Conservation (phyloP, 2,329 filamentous ascomycete species). For the Pezicula carpinea region DNA sequence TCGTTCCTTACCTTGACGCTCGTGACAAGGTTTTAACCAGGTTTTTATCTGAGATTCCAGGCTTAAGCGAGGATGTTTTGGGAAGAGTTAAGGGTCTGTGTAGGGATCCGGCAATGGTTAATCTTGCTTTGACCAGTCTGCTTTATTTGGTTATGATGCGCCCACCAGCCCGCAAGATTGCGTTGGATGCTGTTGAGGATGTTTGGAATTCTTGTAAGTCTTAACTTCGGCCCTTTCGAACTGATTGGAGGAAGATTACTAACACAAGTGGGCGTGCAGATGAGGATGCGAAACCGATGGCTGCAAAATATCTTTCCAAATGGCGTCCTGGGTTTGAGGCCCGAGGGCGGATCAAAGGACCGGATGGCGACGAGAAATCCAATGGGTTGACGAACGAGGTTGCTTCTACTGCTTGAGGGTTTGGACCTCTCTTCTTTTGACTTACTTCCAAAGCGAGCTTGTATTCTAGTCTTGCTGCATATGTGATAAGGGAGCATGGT, state of each 20-base stretch:
- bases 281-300: conserved; percentile 59
- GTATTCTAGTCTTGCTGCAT: not conserved
- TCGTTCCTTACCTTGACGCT: conserved; percentile 85
- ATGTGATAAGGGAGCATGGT: not conserved
- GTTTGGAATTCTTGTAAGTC: conserved; percentile 63
- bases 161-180: conserved; percentile 58
- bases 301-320: conserved; percentile 57
- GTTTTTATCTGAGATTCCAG: conserved; percentile 87
- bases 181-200: conserved; percentile 60
- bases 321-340: conserved; percentile 44
- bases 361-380: conserved; percentile 9
- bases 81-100: conserved; percentile 66
- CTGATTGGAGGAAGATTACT: conserved; percentile 15
- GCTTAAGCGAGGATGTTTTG: conserved; percentile 68
- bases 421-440: not conserved
- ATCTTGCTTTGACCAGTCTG: conserved; percentile 58
- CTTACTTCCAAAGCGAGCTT: not conserved
- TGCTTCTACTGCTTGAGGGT: not conserved
- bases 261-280: conserved; percentile 32
- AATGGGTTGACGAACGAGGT: not conserved
- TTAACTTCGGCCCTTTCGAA: not conserved
- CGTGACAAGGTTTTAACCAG: conserved; percentile 87
- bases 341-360: conserved; percentile 11
- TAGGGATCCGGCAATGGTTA: conserved; percentile 60
- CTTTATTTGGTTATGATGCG: conserved; percentile 65